Base-by-base conservation (phyloP, 495 filamentous ascomycete species). In the Penicillium robsamsonii region DNA sequence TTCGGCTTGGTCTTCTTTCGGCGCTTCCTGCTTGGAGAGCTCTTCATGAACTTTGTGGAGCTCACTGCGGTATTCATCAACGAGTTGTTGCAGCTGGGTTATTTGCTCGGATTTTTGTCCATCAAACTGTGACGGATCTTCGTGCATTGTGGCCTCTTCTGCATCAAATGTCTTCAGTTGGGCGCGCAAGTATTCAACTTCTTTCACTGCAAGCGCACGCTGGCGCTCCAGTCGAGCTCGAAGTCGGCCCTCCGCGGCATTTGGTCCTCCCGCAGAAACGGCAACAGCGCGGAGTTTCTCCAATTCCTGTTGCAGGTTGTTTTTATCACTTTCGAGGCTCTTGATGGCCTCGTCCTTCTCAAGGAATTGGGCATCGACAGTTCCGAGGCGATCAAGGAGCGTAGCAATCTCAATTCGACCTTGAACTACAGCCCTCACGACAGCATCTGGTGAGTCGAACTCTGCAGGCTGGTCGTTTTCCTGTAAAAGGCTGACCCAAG, bases 111-210 rank as follows among this genome's bases (percentile, higher is more conserved):
- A 70, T 64, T 92, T 96, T 50, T 86, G 81, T 54, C 87, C 82
- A 61, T 97, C 90, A 47, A 88, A 87, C 27, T 72, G 72, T 42
- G 78, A 84, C 15, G 90, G 88, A 7, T 75, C 72, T 3, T 85
- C 80, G 53, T 92, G 84, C 74, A 96, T 87, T 2, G 91, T 93
- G 41, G 81, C 79, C 67, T 97, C 92, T 71, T 97, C 95, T 24
- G 85, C 82, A 57, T 96, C 93, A 54, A 92, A 96, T 0, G 88
- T 87, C 68, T 96, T 95, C 22, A 97, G 75, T 64, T 99, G 94
- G 5, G 89, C 93, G 15, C 95, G 88, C 8, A 99, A 79, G 67
- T 93, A 94, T 59, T 97, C 90, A 7, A 95, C 90, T 67, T 99
- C 95, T 64, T 96, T 96, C 20, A 90, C 71, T 5, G 91, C 91